Percentiles rank a stretch among this genome's conserved stretches.
phyloP scores from a whole-genome alignment of 805 yeast species.

The Candida insectorum region DNA sequence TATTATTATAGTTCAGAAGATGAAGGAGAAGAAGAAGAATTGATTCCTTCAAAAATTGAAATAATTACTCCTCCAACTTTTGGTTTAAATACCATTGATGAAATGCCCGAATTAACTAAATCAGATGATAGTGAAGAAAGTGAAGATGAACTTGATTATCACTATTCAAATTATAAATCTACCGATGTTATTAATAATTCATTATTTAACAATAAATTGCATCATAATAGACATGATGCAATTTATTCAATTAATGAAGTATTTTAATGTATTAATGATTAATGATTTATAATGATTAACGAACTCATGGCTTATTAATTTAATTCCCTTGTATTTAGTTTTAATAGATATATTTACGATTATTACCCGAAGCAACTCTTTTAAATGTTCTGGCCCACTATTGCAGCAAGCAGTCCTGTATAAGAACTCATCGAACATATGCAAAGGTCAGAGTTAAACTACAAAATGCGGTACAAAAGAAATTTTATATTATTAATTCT shows the following conservation, averaged over 20 bases:
- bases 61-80: not conserved
- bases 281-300: not conserved
- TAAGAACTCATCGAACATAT: not conserved
- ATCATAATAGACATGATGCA: constrained; percentile 28
- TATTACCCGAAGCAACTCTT: not conserved
- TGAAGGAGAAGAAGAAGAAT: constrained; percentile 15
- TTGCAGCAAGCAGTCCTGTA: not conserved
- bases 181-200: not conserved
- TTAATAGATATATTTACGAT: not conserved
- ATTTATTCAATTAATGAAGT: constrained; percentile 39
- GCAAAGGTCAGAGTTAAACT: too few relatives aligned
- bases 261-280: constrained; percentile 15
- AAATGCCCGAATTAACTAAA: constrained; percentile 11
- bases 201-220: constrained; percentile 4
- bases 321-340: not conserved
- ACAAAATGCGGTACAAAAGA: too few relatives aligned
- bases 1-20: constrained; percentile 19
- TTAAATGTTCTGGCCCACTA: not conserved
- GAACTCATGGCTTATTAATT: not conserved
- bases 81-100: constrained; percentile 1
- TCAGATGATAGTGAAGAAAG: constrained; percentile 7
- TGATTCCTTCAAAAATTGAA: too few relatives aligned
- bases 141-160: constrained; percentile 5
- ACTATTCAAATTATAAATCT: not conserved
- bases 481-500: too few relatives aligned